phyloP scores from a whole-genome alignment of 495 filamentous ascomycete species.

The Aspergillus olivimuriae region DNA sequence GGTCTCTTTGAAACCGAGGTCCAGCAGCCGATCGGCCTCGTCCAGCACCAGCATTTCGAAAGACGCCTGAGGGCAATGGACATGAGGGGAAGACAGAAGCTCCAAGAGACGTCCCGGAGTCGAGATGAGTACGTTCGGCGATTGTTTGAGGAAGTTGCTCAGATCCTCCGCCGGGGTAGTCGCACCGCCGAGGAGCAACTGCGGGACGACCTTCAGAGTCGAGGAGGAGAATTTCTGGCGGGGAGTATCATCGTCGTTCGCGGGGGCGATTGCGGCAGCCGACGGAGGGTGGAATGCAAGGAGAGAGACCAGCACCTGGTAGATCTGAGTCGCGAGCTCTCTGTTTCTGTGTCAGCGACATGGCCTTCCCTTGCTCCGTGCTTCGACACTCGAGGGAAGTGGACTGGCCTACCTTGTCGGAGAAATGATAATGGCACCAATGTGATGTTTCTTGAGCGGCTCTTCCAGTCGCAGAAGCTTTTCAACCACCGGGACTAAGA shows the following conservation, averaged over 20 bases:
- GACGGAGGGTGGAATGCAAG: constrained; percentile 78
- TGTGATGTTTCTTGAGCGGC: constrained; percentile 77
- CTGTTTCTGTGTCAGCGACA: constrained; percentile 28
- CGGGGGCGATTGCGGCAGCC: constrained; percentile 56
- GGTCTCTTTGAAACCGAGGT: constrained; percentile 92
- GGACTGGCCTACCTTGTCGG: constrained; percentile 58
- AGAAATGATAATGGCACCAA: constrained; percentile 84
- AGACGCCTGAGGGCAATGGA: constrained; percentile 78
- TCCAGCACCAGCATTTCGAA: constrained; percentile 90
- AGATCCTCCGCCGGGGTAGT: constrained; percentile 81
- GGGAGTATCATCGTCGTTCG: constrained; percentile 48
- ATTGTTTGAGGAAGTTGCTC: constrained; percentile 66
- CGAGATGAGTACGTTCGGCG: constrained; percentile 79
- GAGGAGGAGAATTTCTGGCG: constrained; percentile 44
- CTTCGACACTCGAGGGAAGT: too few relatives aligned
- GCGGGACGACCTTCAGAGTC: constrained; percentile 61
- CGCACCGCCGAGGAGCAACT: constrained; percentile 83
- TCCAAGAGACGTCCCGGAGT: constrained; percentile 89
- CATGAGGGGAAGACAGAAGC: constrained; percentile 81
- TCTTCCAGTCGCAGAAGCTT: constrained; percentile 70
- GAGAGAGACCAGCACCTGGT: constrained; percentile 70
- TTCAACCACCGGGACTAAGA: constrained; percentile 83
- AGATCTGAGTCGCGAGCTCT: constrained; percentile 87
- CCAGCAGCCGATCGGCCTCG: constrained; percentile 86
- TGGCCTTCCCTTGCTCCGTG: neutral